Conservation (phyloP, 768 basidiomycete genomes). For the Tulasnella sp. region DNA sequence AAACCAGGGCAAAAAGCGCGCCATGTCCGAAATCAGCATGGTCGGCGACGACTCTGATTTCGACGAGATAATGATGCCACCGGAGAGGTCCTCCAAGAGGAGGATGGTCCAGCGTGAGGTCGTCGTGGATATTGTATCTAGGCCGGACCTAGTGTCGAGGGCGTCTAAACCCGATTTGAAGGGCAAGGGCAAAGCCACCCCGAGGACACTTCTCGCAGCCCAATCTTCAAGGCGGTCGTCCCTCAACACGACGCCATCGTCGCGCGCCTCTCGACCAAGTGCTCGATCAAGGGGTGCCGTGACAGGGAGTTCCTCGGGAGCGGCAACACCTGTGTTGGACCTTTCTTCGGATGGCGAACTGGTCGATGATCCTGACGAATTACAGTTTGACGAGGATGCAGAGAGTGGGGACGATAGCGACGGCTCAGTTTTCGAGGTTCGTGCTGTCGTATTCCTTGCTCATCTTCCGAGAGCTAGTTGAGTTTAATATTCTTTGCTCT, state of each 20-base stretch:
- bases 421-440: slow-evolving; percentile 15
- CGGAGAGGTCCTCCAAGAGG: too few relatives aligned
- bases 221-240: background rate
- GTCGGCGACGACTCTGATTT: too few relatives aligned
- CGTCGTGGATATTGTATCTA: too few relatives aligned
- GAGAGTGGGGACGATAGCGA: slow-evolving; percentile 7
- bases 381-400: background rate
- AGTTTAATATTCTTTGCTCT: too few relatives aligned
- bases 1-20: background rate
- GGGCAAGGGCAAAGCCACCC: slow-evolving; percentile 12
- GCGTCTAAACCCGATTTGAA: background rate
- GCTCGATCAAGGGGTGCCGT: background rate
- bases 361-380: slow-evolving; percentile 1
- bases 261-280: background rate
- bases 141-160: too few relatives aligned
- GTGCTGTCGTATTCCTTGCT: background rate
- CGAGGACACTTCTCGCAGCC: background rate
- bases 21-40: too few relatives aligned
- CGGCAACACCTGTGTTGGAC: background rate
- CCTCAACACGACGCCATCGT: background rate
- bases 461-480: too few relatives aligned
- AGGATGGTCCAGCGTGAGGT: too few relatives aligned
- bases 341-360: background rate
- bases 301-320: too few relatives aligned
- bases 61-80: too few relatives aligned